A percentile compares a stretch with the other conserved stretches of the same genome.
Evolutionary conservation across 2,329 filamentous ascomycete genomes (phyloP).

Genomic region (Mariannaea elegans): DNA sequence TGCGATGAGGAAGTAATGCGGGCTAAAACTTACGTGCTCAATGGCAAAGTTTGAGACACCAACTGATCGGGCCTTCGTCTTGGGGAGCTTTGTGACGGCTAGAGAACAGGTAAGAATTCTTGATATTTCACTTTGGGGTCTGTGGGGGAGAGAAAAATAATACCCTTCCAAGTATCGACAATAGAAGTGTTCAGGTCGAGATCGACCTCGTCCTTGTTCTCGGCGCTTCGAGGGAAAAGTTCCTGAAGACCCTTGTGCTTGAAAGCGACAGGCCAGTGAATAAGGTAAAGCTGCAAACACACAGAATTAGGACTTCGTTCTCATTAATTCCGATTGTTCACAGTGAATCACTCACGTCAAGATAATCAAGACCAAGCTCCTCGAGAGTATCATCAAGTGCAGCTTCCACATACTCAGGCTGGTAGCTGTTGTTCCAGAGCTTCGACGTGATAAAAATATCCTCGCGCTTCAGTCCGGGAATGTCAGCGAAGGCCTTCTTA

Average conservation of each 20-base stretch:
- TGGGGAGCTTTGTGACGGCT: slow-evolving; percentile 65
- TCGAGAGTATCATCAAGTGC: slow-evolving; percentile 65
- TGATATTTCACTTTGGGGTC: neutral
- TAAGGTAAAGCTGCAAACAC: slow-evolving; percentile 63
- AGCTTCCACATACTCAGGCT: slow-evolving; percentile 65
- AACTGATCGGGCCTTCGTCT: slow-evolving; percentile 70
- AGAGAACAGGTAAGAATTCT: neutral
- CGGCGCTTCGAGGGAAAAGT: slow-evolving; percentile 54
- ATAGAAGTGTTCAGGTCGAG: slow-evolving; percentile 56
- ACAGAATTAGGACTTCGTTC: slow-evolving; percentile 14
- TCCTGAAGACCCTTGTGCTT: slow-evolving; percentile 41
- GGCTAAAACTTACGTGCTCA: slow-evolving; percentile 49
- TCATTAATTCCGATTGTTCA: neutral
- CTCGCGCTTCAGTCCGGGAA: slow-evolving; percentile 61
- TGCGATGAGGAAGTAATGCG: neutral
- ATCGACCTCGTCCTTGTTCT: slow-evolving; percentile 41
- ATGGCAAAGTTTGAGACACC: slow-evolving; percentile 80
- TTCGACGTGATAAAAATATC: slow-evolving; percentile 74
- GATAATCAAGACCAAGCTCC: slow-evolving; percentile 64
- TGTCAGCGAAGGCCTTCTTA: slow-evolving; percentile 54
- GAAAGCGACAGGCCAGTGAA: slow-evolving; percentile 69
- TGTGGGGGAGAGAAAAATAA: neutral
- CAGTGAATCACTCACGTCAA: slow-evolving; percentile 52
- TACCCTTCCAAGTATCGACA: slow-evolving; percentile 55
- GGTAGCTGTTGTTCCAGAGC: slow-evolving; percentile 68